Evolutionary conservation across 306 rosid genomes (phyloP).

Genomic region (Lagenaria siceraria): DNA sequence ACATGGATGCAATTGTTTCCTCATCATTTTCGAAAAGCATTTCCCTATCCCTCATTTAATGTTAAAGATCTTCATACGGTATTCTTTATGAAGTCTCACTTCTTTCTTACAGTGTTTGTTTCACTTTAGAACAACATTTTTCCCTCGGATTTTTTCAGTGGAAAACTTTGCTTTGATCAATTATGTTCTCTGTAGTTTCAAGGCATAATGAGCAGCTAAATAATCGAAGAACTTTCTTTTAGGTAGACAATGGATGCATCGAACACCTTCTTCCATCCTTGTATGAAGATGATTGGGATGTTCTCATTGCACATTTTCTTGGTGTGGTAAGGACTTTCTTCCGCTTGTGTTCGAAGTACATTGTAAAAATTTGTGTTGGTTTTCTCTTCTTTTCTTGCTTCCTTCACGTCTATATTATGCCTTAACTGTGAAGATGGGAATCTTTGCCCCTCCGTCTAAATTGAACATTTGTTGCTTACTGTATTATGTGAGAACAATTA

Average conservation of each 20-base stretch:
- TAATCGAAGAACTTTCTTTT: conserved; percentile 13
- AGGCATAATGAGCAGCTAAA: not conserved
- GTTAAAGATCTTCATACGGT: conserved; percentile 96
- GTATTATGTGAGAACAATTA: not conserved
- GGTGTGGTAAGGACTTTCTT: conserved; percentile 64
- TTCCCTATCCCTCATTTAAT: conserved; percentile 86
- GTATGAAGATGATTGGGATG: conserved; percentile 85
- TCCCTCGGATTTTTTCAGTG: not conserved
- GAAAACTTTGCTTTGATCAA: not conserved
- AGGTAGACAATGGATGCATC: conserved; percentile 96
- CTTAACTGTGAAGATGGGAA: not conserved
- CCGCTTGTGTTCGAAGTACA: not conserved
- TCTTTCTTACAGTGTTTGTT: not conserved
- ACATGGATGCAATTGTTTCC: conserved; percentile 98
- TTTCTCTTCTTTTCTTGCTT: conserved; percentile 2
- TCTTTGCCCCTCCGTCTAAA: not conserved
- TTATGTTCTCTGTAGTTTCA: not conserved
- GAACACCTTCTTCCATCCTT: conserved; percentile 76
- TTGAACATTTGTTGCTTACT: not conserved
- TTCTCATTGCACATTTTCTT: conserved; percentile 94
- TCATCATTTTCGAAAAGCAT: conserved; percentile 60
- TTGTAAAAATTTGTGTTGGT: not conserved
- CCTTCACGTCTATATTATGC: not conserved
- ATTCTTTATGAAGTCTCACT: conserved; percentile 9
- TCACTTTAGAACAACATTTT: not conserved